Base-by-base conservation (phyloP, 2,329 filamentous ascomycete genomes). In the Alternaria viburni region DNA sequence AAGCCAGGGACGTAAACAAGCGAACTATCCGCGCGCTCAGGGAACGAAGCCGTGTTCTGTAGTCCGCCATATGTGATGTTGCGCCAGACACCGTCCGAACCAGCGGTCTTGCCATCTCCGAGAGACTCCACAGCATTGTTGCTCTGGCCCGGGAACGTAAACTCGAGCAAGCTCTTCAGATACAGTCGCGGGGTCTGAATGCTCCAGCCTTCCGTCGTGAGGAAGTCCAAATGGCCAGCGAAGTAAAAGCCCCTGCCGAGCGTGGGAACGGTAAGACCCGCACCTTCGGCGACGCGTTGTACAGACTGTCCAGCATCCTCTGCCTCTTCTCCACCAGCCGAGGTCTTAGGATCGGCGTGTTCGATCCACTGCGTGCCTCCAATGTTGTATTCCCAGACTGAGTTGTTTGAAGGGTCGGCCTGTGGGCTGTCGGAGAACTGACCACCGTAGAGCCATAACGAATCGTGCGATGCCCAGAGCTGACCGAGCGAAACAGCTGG, bases 1-100 rank as follows among this genome's bases (percentile, higher is more conserved):
- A 93, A 92, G 0, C 91, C 91, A 1, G 93, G 93, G 1, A 97
- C 85, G 72, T 91, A 93, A 0, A 92, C 85, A 55, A 94, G 81
- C 2, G 89, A 84, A 10, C 91, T 91, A 77, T 94, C 91, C 2
- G 91, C 91, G 54, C 91, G 84, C 74, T 92, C 89, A 0, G 90
- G 88, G 72, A 94, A 93, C 0, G 87, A 89, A 2, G 87, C 85
- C 30, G 84, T 83, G 28, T 86, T 85, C 75, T 93, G 90, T 11
- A 91, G 81, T 5, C 90, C 90, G 15, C 89, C 90, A 71, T 90
- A 81, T 0, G 91, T 93, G 69, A 94, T 90, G 75, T 94, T 94
- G 9, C 91, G 85, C 79, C 90, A 94, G 0, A 84, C 85, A 9
- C 91, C 91, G 25, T 86, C 86, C 1, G 81, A 77, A 5, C 87